phyloP scores from a whole-genome alignment of 495 filamentous ascomycete genomes.

The Cryomyces antarcticus region DNA sequence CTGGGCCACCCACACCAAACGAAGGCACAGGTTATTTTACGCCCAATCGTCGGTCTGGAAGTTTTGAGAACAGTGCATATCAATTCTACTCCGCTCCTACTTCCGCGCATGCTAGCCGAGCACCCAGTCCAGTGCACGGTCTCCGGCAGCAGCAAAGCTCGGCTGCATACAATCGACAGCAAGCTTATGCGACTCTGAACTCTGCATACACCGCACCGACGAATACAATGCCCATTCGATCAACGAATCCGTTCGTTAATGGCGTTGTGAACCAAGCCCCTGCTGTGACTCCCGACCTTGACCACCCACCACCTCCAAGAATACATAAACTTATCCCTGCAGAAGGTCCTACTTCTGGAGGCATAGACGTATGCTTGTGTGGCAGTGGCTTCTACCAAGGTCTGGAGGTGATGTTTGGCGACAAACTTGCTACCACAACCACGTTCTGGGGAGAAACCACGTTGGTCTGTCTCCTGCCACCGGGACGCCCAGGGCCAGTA shows the following conservation, averaged over 20 bases:
- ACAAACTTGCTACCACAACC: slow-evolving; percentile 53
- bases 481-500: slow-evolving; percentile 50
- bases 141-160: background rate
- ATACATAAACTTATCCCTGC: slow-evolving; percentile 63
- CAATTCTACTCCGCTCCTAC: slow-evolving; percentile 44
- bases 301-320: slow-evolving; percentile 26
- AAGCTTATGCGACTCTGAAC: background rate
- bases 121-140: slow-evolving; percentile 21
- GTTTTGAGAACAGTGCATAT: slow-evolving; percentile 32
- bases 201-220: background rate
- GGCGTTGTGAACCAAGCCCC: background rate
- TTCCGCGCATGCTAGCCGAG: slow-evolving; percentile 37
- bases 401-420: slow-evolving; percentile 73
- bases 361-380: slow-evolving; percentile 66
- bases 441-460: slow-evolving; percentile 67
- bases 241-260: slow-evolving; percentile 15
- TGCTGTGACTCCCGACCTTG: slow-evolving; percentile 2
- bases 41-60: slow-evolving; percentile 28
- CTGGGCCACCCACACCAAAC: slow-evolving; percentile 43
- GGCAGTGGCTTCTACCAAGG: slow-evolving; percentile 63
- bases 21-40: slow-evolving; percentile 33
- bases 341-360: slow-evolving; percentile 63
- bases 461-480: slow-evolving; percentile 69
- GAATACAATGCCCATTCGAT: background rate
- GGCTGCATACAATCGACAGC: background rate